phyloP scores from a whole-genome alignment of 2,329 filamentous ascomycete genomes.

The Amauroascus niger region DNA sequence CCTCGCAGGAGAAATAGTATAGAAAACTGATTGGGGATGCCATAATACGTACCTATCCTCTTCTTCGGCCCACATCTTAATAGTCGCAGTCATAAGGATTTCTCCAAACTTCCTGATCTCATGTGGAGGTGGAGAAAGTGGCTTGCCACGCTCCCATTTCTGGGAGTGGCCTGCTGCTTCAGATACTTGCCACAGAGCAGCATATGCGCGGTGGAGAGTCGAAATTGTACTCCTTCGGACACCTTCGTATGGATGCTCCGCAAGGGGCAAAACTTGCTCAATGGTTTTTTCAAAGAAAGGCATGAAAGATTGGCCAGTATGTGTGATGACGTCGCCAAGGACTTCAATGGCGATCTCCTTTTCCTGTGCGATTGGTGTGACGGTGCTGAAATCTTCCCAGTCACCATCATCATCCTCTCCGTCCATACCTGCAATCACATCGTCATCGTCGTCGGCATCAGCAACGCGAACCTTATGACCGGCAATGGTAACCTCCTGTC shows the following conservation, averaged over 20 bases:
- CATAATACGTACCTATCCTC: constrained; percentile 70
- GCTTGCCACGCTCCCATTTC: constrained; percentile 85
- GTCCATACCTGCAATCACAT: constrained; percentile 51
- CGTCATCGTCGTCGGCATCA: constrained; percentile 49
- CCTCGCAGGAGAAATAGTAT: constrained; percentile 6
- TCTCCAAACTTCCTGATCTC: constrained; percentile 79
- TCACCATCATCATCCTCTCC: constrained; percentile 71
- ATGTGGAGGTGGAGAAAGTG: constrained; percentile 59
- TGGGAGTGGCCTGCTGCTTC: constrained; percentile 64
- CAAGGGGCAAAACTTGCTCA: constrained; percentile 66
- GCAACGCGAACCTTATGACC: constrained; percentile 82
- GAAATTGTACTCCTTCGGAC: constrained; percentile 85
- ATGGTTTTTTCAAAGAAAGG: constrained; percentile 85
- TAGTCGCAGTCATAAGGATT: constrained; percentile 72
- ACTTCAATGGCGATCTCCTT: constrained; percentile 97
- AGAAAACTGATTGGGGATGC: constrained; percentile 16
- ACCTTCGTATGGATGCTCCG: constrained; percentile 84
- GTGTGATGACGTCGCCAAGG: constrained; percentile 80
- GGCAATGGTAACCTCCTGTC: constrained; percentile 64
- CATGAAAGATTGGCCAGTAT: constrained; percentile 69
- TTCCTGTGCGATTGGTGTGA: constrained; percentile 83
- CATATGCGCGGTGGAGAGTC: constrained; percentile 87
- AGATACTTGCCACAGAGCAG: constrained; percentile 78
- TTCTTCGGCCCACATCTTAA: constrained; percentile 81
- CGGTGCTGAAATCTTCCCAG: constrained; percentile 72